Base-by-base conservation (phyloP, 179 eudicot species). In the Beta lomatogona region DNA sequence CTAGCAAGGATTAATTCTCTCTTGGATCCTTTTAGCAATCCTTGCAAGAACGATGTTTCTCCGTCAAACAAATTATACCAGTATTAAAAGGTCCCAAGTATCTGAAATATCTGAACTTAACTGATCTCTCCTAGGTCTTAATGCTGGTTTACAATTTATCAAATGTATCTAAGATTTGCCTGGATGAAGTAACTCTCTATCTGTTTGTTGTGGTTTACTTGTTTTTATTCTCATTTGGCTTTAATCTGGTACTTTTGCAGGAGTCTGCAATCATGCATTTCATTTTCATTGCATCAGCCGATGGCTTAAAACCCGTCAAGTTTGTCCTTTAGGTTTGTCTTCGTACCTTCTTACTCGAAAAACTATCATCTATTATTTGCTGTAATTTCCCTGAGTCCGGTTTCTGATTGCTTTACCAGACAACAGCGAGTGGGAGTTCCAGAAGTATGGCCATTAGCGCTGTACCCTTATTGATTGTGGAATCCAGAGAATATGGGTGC, bases 231-330 rank as follows among this genome's bases (percentile, higher is more conserved):
- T 57, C 58, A 50, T 4, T 71, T 54, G n/a, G 63, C 45, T 79
- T 3, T 14, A 55, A 22, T 60, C 45, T 45, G 0, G 57, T 31
- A 60, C 9, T 54, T 52, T 46, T 77, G 25, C 55, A 93, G 97
- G 98, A 44, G 93, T 94, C 68, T 94, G 98, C 87, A 94, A 94
- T 86, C 98, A 94, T 82, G 98, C 98, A 5, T 94, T 94, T 85
- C 98, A 94, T 82, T 94, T 94, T 87, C 97, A 94, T 84, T 93
- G 97, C 93, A 94, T 94, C 85, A 94, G 98, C 82, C 86, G 98
- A 14, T 94, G 98, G 98, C 89, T 94, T 60, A 94, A 94, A 85
- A 94, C 98, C 64, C 97, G 97, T 25, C 98, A 94, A 93, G 98
- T 94, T 60, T 94, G 94, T 68, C 97, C 97, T 63, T 71, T 93